phyloP scores from a whole-genome alignment of 2,329 filamentous ascomycete species.

The Fusarium pseudograminearum region DNA sequence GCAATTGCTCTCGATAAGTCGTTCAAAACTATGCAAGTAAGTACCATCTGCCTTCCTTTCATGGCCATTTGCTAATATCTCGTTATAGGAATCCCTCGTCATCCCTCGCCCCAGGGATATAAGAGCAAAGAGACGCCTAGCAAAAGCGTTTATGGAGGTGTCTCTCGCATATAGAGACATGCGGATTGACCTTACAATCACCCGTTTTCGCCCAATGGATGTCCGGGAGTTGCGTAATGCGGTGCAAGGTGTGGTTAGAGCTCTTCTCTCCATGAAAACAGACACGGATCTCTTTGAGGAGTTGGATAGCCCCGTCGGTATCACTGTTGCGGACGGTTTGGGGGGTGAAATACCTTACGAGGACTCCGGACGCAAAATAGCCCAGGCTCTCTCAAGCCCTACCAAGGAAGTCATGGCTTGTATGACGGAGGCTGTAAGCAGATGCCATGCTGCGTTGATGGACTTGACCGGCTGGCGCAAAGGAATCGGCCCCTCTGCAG shows the following conservation, averaged over 20 bases:
- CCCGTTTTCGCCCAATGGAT: constrained; percentile 64
- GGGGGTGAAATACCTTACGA: constrained; percentile 22
- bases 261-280: constrained; percentile 64
- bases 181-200: constrained; percentile 67
- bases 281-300: constrained; percentile 61
- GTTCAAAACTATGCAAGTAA: constrained; percentile 61
- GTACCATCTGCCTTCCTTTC: not conserved
- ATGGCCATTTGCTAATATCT: not conserved
- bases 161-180: constrained; percentile 69
- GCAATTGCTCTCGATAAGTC: constrained; percentile 61
- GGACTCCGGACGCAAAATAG: constrained; percentile 43
- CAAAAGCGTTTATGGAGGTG: constrained; percentile 66
- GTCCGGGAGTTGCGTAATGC: constrained; percentile 64
- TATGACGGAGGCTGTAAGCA: constrained; percentile 59
- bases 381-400: constrained; percentile 56
- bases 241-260: constrained; percentile 66
- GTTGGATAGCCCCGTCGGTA: constrained; percentile 33
- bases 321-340: constrained; percentile 25
- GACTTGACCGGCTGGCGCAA: constrained; percentile 63
- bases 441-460: constrained; percentile 67
- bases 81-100: constrained; percentile 50
- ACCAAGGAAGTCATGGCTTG: constrained; percentile 60
- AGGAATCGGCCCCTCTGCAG: constrained; percentile 58
- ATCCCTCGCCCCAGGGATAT: constrained; percentile 49
- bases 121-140: constrained; percentile 58